Conservation (phyloP, 163 green algal genomes). For the Chloromonas sp. region DNA sequence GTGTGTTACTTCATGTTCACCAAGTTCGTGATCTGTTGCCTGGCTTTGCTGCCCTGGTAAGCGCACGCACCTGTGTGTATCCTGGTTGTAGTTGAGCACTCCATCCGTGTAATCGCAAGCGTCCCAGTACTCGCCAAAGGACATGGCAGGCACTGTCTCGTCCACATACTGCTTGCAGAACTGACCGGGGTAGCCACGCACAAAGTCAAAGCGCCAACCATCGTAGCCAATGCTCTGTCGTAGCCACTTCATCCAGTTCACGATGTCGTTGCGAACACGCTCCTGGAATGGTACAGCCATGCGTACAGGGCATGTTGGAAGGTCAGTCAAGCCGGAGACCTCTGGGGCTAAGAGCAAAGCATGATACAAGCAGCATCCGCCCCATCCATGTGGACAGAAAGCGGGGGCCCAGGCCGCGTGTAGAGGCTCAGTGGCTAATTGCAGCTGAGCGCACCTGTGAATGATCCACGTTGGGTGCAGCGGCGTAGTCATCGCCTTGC, state of each 20-base stretch:
- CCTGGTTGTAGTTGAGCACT: conserved; percentile 95
- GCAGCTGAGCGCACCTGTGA: conserved; percentile 32
- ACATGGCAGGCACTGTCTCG: conserved; percentile 64
- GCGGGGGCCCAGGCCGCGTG: too few relatives aligned
- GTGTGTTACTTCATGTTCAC: too few relatives aligned
- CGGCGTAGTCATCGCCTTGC: conserved; percentile 75
- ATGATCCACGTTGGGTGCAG: conserved; percentile 91
- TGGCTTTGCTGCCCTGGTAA: too few relatives aligned
- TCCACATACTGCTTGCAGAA: conserved; percentile 85
- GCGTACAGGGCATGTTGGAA: neutral
- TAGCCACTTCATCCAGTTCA: conserved; percentile 81
- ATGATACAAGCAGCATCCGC: too few relatives aligned
- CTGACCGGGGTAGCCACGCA: conserved; percentile 77
- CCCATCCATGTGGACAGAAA: too few relatives aligned
- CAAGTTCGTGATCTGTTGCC: too few relatives aligned
- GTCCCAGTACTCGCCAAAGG: conserved; percentile 95
- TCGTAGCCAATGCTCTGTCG: conserved; percentile 80
- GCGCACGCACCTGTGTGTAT: conserved; percentile 14
- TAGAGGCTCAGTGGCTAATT: too few relatives aligned
- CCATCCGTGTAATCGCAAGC: conserved; percentile 88
- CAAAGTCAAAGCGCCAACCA: conserved; percentile 90
- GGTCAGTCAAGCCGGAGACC: too few relatives aligned
- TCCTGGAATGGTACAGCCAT: conserved; percentile 19
- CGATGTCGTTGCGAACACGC: conserved; percentile 54
- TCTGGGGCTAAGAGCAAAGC: too few relatives aligned